Percentiles rank a stretch among this genome's conserved stretches.
These are phyloP conservation scores for Peronospora destructor DNA, from an alignment of 352 stramenopile species.

Conservation along the genomic window DNA sequence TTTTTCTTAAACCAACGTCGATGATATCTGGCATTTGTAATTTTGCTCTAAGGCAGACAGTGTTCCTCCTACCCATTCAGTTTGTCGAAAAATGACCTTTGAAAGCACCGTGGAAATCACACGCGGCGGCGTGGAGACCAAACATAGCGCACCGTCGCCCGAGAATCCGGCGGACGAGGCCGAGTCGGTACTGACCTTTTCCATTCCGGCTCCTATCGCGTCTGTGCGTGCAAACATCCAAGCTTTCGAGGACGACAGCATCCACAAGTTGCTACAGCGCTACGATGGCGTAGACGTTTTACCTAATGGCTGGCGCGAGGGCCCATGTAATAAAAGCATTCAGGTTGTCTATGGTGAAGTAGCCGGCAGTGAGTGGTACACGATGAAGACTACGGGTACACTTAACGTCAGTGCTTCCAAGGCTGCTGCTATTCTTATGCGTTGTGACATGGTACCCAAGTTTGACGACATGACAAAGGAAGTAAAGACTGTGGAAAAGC, in stretches of 20 bases:
- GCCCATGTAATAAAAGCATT: constrained; percentile 59
- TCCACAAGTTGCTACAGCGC: constrained; percentile 48
- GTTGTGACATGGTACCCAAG: constrained; percentile 55
- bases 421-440: constrained; percentile 43
- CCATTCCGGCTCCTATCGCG: constrained; percentile 45
- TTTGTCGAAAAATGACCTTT: constrained; percentile 37
- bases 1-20: too few species aligned
- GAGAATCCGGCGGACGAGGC: constrained; percentile 36
- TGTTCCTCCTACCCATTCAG: too few species aligned
- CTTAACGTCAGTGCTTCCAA: constrained; percentile 49
- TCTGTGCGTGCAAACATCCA: constrained; percentile 41
- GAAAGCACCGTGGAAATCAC: constrained; percentile 46
- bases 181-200: constrained; percentile 23
- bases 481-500: constrained; percentile 50
- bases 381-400: constrained; percentile 62
- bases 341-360: constrained; percentile 68
- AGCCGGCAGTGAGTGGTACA: constrained; percentile 55
- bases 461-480: constrained; percentile 82
- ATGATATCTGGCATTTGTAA: too few species aligned
- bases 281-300: constrained; percentile 55
- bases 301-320: constrained; percentile 55
- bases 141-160: constrained; percentile 26
- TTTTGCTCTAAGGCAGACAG: too few species aligned
- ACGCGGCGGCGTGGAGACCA: constrained; percentile 32
- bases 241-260: constrained; percentile 51